phyloP scores from a whole-genome alignment of 345 rosid genomes.

The sweet orange (Citrus sinensis) region DNA sequence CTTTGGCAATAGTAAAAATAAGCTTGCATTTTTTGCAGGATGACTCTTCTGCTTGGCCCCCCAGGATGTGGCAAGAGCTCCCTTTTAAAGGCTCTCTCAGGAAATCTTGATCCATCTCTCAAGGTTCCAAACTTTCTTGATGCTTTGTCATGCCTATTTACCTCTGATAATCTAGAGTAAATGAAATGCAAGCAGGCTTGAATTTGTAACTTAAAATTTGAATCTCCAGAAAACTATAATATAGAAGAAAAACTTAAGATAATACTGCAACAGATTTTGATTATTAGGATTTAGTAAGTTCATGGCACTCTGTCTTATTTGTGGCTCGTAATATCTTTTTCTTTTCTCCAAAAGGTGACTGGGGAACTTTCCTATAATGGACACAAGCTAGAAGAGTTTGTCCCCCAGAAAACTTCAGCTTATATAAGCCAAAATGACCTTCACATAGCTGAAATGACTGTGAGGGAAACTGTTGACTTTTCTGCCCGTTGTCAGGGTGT shows the following conservation, averaged over 20 bases:
- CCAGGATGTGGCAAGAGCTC: constrained; percentile 33
- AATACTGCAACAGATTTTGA: too few relatives aligned
- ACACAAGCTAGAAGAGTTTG: constrained; percentile 43
- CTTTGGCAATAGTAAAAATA: too few relatives aligned
- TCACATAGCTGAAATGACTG: constrained; percentile 58
- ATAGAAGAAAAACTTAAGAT: too few relatives aligned
- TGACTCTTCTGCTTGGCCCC: constrained; percentile 30
- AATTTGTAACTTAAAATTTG: too few relatives aligned
- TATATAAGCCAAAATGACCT: constrained; percentile 53
- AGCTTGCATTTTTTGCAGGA: constrained; percentile 1
- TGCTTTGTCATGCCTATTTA: background rate
- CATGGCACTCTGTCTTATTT: background rate
- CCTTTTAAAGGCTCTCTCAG: constrained; percentile 20
- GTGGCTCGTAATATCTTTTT: background rate
- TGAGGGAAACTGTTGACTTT: constrained; percentile 59
- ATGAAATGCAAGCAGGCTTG: background rate
- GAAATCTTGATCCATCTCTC: constrained; percentile 20
- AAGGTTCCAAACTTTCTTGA: constrained; percentile 8
- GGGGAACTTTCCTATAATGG: constrained; percentile 38
- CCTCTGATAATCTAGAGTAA: background rate
- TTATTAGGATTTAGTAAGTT: too few relatives aligned
- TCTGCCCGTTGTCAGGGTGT: constrained; percentile 57
- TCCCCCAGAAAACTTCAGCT: constrained; percentile 56
- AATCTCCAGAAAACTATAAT: too few relatives aligned
- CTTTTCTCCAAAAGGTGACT: background rate